These are phyloP conservation scores for Alternaria tenuissima DNA, from an alignment of 2,329 filamentous ascomycete genomes.

Conservation along the genomic window DNA sequence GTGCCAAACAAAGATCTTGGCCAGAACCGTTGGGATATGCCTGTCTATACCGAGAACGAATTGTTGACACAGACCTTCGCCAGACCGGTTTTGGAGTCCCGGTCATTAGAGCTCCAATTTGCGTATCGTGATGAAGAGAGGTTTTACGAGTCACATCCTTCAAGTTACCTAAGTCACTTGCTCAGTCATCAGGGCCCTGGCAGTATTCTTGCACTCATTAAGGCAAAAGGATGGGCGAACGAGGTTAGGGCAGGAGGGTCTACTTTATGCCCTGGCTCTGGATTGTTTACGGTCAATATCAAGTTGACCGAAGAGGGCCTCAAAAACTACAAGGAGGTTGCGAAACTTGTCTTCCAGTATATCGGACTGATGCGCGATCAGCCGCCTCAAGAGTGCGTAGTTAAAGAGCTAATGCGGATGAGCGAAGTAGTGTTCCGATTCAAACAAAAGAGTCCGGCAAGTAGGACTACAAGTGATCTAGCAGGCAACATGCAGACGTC, in stretches of 20 bases:
- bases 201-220: conserved; percentile 89
- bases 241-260: conserved; percentile 79
- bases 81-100: conserved; percentile 89
- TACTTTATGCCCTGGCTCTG: conserved; percentile 79
- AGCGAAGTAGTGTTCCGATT: conserved; percentile 95
- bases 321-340: conserved; percentile 80
- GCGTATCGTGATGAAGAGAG: conserved; percentile 85
- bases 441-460: conserved; percentile 89
- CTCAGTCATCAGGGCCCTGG: conserved; percentile 93
- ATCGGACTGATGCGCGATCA: conserved; percentile 83
- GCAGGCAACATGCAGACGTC: conserved; percentile 92
- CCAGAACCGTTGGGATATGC: conserved; percentile 71
- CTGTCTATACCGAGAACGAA: conserved; percentile 67
- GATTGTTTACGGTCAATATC: conserved; percentile 80
- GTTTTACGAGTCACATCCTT: conserved; percentile 81
- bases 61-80: conserved; percentile 79
- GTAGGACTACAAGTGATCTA: conserved; percentile 84
- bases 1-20: conserved; percentile 83
- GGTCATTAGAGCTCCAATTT: conserved; percentile 81
- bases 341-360: conserved; percentile 89
- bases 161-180: conserved; percentile 85
- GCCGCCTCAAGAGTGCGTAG: conserved; percentile 89
- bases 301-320: conserved; percentile 85
- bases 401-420: conserved; percentile 88
- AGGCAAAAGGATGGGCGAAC: conserved; percentile 89